phyloP scores from a whole-genome alignment of 805 yeast species.

The Komagataella populi region DNA sequence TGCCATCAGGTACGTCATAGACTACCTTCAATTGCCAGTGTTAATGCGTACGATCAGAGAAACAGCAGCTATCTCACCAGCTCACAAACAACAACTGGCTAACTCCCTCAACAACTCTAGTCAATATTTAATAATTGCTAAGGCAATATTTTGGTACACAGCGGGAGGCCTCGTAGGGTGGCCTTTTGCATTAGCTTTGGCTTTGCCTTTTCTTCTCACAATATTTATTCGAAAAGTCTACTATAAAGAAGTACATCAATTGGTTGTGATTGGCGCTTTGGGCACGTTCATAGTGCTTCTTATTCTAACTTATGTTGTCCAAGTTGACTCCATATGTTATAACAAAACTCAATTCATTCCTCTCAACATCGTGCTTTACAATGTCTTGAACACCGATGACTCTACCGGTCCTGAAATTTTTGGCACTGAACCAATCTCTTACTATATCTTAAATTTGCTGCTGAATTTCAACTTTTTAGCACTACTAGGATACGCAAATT shows the following conservation, averaged over 20 bases:
- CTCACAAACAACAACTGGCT: neutral
- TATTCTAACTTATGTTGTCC: slow-evolving; percentile 7
- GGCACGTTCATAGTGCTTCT: slow-evolving; percentile 1
- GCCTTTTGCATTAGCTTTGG: slow-evolving; percentile 71
- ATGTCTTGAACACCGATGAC: slow-evolving; percentile 55
- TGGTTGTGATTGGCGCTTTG: neutral
- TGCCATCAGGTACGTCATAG: slow-evolving; percentile 25
- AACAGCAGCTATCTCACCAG: neutral
- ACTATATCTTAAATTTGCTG: slow-evolving; percentile 54
- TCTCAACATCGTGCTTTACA: slow-evolving; percentile 69
- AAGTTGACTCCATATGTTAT: slow-evolving; percentile 52
- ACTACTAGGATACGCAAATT: slow-evolving; percentile 26
- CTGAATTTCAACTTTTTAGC: slow-evolving; percentile 59
- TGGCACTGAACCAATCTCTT: slow-evolving; percentile 71
- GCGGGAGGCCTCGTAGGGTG: slow-evolving; percentile 80
- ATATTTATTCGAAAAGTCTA: slow-evolving; percentile 4
- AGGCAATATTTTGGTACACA: slow-evolving; percentile 28
- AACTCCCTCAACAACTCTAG: neutral
- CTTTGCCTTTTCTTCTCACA: slow-evolving; percentile 42
- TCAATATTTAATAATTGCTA: slow-evolving; percentile 7
- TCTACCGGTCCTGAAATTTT: slow-evolving; percentile 81
- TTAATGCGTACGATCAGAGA: neutral
- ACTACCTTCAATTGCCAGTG: slow-evolving; percentile 14
- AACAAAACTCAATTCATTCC: slow-evolving; percentile 55
- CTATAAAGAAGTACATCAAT: neutral